phyloP scores from a whole-genome alignment of 2,329 filamentous ascomycete genomes.

The Huntiella moniliformis region DNA sequence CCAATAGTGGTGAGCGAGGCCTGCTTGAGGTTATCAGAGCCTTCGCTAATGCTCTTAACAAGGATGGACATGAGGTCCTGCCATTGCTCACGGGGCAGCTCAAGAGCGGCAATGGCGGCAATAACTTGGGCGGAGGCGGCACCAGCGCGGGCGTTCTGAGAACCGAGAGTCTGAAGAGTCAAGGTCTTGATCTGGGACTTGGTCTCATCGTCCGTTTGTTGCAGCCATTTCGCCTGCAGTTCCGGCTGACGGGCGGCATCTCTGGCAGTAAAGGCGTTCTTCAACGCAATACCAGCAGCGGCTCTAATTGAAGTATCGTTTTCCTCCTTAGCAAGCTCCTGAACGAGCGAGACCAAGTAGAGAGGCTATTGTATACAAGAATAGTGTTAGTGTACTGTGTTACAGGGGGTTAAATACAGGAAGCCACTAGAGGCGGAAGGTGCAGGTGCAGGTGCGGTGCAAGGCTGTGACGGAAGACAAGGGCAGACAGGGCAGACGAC shows the following conservation, averaged over 20 bases:
- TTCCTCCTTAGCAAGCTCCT: constrained; percentile 82
- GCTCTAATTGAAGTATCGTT: constrained; percentile 70
- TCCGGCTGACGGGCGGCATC: constrained; percentile 74
- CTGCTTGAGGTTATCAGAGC: constrained; percentile 78
- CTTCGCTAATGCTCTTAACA: constrained; percentile 82
- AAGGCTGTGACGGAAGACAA: neutral
- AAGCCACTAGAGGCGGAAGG: neutral
- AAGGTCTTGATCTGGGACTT: constrained; percentile 79
- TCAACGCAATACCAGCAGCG: constrained; percentile 87
- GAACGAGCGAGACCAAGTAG: constrained; percentile 82
- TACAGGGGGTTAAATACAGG: neutral
- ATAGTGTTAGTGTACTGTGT: constrained; percentile 1
- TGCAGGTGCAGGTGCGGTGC: neutral
- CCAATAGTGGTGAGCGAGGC: constrained; percentile 89
- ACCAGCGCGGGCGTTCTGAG: constrained; percentile 64
- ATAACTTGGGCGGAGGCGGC: constrained; percentile 88
- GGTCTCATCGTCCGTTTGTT: constrained; percentile 60
- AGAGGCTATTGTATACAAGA: constrained; percentile 41
- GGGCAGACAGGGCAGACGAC: too few relatives aligned
- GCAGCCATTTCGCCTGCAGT: constrained; percentile 84
- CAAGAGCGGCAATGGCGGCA: constrained; percentile 82
- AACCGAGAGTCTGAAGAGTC: constrained; percentile 71
- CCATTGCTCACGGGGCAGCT: constrained; percentile 88
- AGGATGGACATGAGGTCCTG: constrained; percentile 72
- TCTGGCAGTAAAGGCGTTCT: constrained; percentile 93